A percentile compares a stretch with the other conserved stretches of the same genome.
Evolutionary conservation across 768 basidiomycete genomes (phyloP).

Genomic region (Xerocomus brunneocitrinus): DNA sequence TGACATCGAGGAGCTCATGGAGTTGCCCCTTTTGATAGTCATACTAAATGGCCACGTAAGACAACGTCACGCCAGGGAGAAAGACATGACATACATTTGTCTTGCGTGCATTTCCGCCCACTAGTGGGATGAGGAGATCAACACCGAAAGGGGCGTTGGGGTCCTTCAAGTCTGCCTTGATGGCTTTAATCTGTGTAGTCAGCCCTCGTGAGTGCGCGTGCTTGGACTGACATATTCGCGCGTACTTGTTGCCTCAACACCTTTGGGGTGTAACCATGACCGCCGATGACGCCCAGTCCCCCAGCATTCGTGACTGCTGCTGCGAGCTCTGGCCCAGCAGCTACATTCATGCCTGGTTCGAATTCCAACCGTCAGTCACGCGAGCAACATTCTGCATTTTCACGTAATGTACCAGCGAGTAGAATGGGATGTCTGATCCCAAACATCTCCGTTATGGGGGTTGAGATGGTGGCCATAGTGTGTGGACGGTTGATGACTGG

Average conservation of each 20-base stretch:
- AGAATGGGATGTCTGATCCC: conserved; percentile 85
- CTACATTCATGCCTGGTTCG: conserved; percentile 57
- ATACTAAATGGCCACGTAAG: conserved; percentile 39
- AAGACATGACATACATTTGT: conserved; percentile 60
- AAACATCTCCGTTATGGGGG: conserved; percentile 86
- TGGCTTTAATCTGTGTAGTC: conserved; percentile 51
- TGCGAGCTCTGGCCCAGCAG: conserved; percentile 77
- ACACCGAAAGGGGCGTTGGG: conserved; percentile 85
- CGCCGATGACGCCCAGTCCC: conserved; percentile 90
- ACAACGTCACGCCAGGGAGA: background rate
- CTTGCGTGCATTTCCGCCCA: conserved; percentile 84
- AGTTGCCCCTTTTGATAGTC: conserved; percentile 91
- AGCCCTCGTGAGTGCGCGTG: conserved; percentile 6
- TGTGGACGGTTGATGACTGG: background rate
- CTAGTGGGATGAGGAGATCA: conserved; percentile 82
- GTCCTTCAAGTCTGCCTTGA: conserved; percentile 71
- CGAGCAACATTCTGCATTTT: conserved; percentile 34
- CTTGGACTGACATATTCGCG: background rate
- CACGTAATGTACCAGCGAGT: conserved; percentile 55
- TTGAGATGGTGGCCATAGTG: conserved; percentile 55
- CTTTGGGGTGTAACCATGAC: conserved; percentile 81
- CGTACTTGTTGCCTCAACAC: conserved; percentile 71
- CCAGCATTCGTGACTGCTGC: conserved; percentile 94
- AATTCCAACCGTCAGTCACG: background rate
- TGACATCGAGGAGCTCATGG: conserved; percentile 78